Evolutionary conservation across 768 basidiomycete genomes (phyloP), one percentile per base, ranked within the genome.

Genomic region (Gelatoporia subvermispora): DNA sequence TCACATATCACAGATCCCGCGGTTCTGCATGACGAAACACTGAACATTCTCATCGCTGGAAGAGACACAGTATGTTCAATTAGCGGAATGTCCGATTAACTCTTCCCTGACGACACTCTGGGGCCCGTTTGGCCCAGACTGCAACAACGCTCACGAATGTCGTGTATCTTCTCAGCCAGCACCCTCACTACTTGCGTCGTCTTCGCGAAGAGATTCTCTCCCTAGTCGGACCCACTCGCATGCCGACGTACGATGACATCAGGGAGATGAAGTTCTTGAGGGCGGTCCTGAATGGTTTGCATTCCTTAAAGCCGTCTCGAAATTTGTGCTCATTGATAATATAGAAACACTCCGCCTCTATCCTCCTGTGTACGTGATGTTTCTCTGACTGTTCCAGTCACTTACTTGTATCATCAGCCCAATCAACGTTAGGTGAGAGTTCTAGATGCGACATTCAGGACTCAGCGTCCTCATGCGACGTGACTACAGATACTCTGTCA

Each of bases 101-200:
- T 28, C 3, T 24, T 3, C 23, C 8, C 41, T 43, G 16, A 13
- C 5, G 11, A 24, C 16, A 22, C 22, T 43, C 41, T 3, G 7
- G 8, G 15, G 35, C 43, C 28, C 28, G 7, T 20, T 41, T 39
- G n/a, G n/a, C n/a, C 4, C 47, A 49, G 48, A 71, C 68, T 2
- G 76, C 81, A 4, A 66, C 69, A 28, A 71, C 71, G 9, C 49
- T 69, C 7, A 68, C 68, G 4, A 64, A 65, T 36, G 59, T 56
- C 3, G 55, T 62, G 2, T 68, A 68, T 49, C 44, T 58, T 18
- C 58, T 71, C 17, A 48, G 64, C 35, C 51, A 57, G 51, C 57
- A 69, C 48, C 68, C 65, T 1, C 39, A 53, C 3, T 56, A 66
- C 9, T 47, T 67, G n/a, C 37, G 35, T 10, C 57, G 58, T 1